Evolutionary conservation across 148 eudicot species (phyloP).

Genomic region (Fagopyrum homotropicum): DNA sequence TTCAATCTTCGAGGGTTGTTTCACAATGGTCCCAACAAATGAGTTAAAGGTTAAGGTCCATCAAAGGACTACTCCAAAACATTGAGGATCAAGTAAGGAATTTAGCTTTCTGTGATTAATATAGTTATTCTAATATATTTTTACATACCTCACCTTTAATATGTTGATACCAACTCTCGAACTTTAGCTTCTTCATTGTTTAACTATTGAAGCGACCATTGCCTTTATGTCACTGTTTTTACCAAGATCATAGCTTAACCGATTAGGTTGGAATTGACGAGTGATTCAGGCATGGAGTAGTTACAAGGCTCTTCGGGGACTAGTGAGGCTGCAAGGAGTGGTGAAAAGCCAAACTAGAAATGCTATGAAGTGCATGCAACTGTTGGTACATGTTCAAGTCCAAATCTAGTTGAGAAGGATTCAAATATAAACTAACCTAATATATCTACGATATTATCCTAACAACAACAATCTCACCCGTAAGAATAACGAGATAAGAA

Average conservation of each 20-base stretch:
- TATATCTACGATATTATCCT: too few relatives aligned
- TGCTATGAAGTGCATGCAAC: conserved; percentile 89
- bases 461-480: conserved; percentile 63
- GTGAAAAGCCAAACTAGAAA: conserved; percentile 85
- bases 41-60: too few relatives aligned
- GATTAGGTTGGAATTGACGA: neutral
- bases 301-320: conserved; percentile 69
- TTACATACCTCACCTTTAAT: neutral
- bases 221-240: neutral
- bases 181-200: neutral
- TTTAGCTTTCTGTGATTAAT: too few relatives aligned
- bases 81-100: too few relatives aligned
- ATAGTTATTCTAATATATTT: too few relatives aligned
- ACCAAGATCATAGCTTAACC: neutral
- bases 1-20: too few relatives aligned
- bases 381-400: conserved; percentile 73
- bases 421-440: too few relatives aligned
- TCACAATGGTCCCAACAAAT: too few relatives aligned
- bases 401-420: conserved; percentile 81
- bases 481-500: conserved; percentile 48
- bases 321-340: conserved; percentile 89
- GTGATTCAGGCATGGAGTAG: conserved; percentile 71
- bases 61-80: too few relatives aligned
- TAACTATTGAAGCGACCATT: neutral
- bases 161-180: too few relatives aligned